Evolutionary conservation across 2,329 filamentous ascomycete genomes (phyloP).

Genomic region (Calycina herbarum): DNA sequence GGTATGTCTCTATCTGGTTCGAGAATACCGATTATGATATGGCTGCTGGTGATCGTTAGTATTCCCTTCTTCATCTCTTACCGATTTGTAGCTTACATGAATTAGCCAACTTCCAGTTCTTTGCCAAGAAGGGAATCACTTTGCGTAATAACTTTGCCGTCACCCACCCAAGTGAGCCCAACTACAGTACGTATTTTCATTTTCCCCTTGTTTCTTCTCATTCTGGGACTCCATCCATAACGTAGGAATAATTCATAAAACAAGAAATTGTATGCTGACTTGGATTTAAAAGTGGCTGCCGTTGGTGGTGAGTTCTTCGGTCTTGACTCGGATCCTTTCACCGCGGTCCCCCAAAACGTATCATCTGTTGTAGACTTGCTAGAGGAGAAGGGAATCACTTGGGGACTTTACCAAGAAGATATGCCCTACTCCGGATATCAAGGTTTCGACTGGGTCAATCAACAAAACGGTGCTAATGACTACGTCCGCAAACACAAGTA

Average conservation of each 20-base stretch:
- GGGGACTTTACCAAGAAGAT: constrained; percentile 76
- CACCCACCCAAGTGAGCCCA: constrained; percentile 74
- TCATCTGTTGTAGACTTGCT: constrained; percentile 69
- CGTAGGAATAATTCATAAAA: background rate
- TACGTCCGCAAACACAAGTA: constrained; percentile 84
- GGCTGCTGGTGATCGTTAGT: constrained; percentile 61
- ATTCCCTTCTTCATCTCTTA: background rate
- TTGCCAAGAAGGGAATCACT: constrained; percentile 62
- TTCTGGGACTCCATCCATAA: no score
- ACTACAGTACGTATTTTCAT: constrained; percentile 52
- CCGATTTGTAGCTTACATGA: constrained; percentile 29
- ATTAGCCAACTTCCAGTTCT: constrained; percentile 53
- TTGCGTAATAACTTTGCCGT: constrained; percentile 60
- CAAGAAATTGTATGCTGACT: background rate
- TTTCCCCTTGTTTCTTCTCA: background rate
- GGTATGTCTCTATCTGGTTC: constrained; percentile 72
- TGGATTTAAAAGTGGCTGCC: constrained; percentile 5
- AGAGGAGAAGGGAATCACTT: constrained; percentile 62
- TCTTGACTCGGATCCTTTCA: constrained; percentile 54
- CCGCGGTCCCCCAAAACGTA: constrained; percentile 57
- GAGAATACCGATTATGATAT: constrained; percentile 74
- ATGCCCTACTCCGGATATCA: constrained; percentile 74
- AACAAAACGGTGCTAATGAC: constrained; percentile 64
- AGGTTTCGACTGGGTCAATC: constrained; percentile 63
- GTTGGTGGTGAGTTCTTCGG: constrained; percentile 18